These are phyloP conservation scores for Desmodesmus armatus DNA, from an alignment of 139 green algal species.

Conservation along the genomic window DNA sequence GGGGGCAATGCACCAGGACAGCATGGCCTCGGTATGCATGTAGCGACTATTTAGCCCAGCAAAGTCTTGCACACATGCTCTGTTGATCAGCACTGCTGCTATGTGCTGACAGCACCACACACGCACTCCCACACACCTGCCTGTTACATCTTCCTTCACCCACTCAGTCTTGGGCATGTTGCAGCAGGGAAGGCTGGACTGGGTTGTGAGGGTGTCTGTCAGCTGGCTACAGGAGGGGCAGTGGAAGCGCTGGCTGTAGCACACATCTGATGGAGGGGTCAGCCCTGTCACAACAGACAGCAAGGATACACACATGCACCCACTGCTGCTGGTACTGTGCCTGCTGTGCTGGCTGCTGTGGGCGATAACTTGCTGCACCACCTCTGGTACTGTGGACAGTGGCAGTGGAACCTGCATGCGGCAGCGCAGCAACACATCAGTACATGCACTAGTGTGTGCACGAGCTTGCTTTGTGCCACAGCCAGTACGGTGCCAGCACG, in stretches of 20 bases:
- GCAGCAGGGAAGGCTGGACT: slow-evolving; percentile 15
- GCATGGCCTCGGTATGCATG: no score
- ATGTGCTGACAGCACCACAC: neutral
- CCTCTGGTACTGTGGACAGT: neutral
- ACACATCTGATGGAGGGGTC: neutral
- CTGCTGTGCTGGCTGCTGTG: neutral
- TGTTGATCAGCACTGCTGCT: no score
- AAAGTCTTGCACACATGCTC: no score
- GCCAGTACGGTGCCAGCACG: no score
- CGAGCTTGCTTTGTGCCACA: no score
- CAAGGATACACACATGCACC: neutral
- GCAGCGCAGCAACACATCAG: no score
- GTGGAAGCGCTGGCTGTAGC: slow-evolving; percentile 3
- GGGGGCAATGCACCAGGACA: neutral
- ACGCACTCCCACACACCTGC: neutral
- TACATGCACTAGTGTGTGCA: no score
- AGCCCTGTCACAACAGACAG: slow-evolving; percentile 13
- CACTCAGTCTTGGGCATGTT: neutral
- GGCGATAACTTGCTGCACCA: neutral
- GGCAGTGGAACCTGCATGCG: slow-evolving; percentile 8
- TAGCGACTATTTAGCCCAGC: no score
- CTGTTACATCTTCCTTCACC: slow-evolving; percentile 22
- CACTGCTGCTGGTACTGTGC: slow-evolving; percentile 3
- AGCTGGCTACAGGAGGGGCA: neutral
- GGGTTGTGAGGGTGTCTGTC: neutral